Conservation (phyloP, 176 grass and related monocot genomes). For the Rhynchospora breviuscula region DNA sequence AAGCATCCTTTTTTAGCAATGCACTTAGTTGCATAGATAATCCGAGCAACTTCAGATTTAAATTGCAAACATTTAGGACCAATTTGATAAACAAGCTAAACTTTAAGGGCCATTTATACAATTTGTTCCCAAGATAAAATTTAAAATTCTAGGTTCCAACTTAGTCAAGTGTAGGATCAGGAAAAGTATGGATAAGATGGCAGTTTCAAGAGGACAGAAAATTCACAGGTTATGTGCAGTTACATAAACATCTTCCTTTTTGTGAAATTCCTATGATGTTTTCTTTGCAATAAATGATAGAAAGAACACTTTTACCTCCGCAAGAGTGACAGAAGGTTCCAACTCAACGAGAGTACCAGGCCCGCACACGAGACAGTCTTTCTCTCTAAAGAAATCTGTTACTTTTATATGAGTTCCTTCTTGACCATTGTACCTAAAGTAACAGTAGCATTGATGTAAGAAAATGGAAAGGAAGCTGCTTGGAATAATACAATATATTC, state of each 20-base stretch:
- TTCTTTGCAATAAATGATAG: neutral
- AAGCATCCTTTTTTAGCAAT: too few relatives aligned
- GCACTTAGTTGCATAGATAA: too few relatives aligned
- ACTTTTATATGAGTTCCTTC: constrained; percentile 91
- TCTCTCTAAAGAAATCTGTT: constrained; percentile 79
- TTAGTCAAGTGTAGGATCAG: neutral
- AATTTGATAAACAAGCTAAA: too few relatives aligned
- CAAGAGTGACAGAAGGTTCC: constrained; percentile 58
- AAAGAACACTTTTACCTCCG: constrained; percentile 35
- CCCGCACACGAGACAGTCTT: constrained; percentile 89
- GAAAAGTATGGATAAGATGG: neutral
- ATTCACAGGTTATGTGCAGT: neutral
- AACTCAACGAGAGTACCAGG: constrained; percentile 75
- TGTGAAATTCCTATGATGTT: neutral
- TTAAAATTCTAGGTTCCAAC: neutral
- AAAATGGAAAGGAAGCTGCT: neutral
- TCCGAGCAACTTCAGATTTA: too few relatives aligned
- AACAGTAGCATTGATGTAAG: neutral
- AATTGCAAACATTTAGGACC: too few relatives aligned
- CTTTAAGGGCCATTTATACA: too few relatives aligned
- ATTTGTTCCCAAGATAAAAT: neutral
- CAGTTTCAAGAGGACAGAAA: neutral
- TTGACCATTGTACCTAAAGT: constrained; percentile 76
- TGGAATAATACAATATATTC: constrained; percentile 1
- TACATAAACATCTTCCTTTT: constrained; percentile 18